Evolutionary conservation across 2,329 filamentous ascomycete species (phyloP).

Genomic region (Phymatotrichopsis omnivora): DNA sequence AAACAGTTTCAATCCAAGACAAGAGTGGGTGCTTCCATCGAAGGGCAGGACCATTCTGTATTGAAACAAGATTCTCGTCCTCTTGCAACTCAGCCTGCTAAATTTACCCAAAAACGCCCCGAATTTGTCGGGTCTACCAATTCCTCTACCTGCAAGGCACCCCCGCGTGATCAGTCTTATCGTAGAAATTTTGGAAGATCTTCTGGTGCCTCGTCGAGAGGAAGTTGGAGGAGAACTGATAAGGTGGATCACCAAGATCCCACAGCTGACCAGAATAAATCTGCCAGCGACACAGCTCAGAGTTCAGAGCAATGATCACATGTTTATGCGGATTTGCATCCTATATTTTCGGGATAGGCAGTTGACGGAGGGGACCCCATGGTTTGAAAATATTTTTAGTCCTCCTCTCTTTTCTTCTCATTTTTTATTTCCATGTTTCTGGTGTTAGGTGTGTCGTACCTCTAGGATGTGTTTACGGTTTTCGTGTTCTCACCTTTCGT

Average conservation of each 20-base stretch:
- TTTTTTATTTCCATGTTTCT: too few species aligned
- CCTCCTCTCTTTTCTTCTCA: neutral
- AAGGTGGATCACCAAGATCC: too few species aligned
- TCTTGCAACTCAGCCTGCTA: conserved; percentile 5
- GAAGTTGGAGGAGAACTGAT: conserved; percentile 19
- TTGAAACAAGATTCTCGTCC: conserved; percentile 15
- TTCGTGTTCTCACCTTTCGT: too few species aligned
- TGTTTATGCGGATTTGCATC: too few species aligned
- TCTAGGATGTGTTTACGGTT: too few species aligned
- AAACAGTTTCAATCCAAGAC: conserved; percentile 13
- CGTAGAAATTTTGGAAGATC: conserved; percentile 19
- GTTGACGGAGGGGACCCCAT: too few species aligned
- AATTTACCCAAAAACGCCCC: conserved; percentile 5
- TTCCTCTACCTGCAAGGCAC: conserved; percentile 10
- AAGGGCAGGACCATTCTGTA: conserved; percentile 15
- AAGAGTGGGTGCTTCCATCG: conserved; percentile 12
- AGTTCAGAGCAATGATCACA: too few species aligned
- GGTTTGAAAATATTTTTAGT: too few species aligned
- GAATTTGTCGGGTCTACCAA: conserved; percentile 12
- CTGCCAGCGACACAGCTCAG: too few species aligned
- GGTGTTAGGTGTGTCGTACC: neutral
- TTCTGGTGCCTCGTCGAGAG: conserved; percentile 13
- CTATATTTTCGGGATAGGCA: too few species aligned
- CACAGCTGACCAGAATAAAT: too few species aligned
- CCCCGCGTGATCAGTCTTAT: conserved; percentile 14